Evolutionary conservation across 1,139 yeast genomes (phyloP).

Genomic region (Hanseniaspora uvarum): DNA sequence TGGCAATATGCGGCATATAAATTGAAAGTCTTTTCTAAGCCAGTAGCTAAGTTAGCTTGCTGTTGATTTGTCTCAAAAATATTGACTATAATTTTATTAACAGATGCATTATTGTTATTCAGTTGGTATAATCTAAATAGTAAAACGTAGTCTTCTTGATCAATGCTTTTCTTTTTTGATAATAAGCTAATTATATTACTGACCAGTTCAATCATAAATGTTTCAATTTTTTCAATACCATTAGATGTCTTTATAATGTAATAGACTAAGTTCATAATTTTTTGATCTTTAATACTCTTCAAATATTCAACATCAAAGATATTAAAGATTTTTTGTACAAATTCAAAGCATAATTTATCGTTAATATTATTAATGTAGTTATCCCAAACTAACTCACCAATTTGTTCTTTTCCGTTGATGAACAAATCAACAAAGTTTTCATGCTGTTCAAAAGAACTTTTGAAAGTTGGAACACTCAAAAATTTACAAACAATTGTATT

Average conservation of each 20-base stretch:
- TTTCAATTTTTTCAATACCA: not conserved
- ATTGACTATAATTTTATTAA: not conserved
- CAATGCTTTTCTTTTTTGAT: not conserved
- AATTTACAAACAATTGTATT: not conserved
- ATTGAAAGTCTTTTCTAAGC: not conserved
- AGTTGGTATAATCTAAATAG: constrained; percentile 5
- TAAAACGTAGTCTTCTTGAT: not conserved
- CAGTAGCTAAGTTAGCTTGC: not conserved
- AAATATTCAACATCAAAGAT: not conserved
- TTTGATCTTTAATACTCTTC: not conserved
- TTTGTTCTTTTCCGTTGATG: not conserved
- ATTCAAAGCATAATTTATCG: constrained; percentile 7
- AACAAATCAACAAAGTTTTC: constrained; percentile 11
- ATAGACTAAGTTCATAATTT: not conserved
- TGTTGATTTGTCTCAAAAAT: not conserved
- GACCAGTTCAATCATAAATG: not conserved
- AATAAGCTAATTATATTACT: not conserved
- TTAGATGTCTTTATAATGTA: not conserved
- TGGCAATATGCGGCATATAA: constrained; percentile 2
- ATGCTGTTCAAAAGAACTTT: constrained; percentile 2
- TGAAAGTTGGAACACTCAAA: constrained; percentile 9
- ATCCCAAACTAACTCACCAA: constrained; percentile 4
- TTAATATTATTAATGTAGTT: constrained; percentile 9
- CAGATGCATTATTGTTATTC: not conserved
- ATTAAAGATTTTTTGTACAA: not conserved